Evolutionary conservation across 768 basidiomycete species (phyloP).

Genomic region (Amylocystis lapponica): DNA sequence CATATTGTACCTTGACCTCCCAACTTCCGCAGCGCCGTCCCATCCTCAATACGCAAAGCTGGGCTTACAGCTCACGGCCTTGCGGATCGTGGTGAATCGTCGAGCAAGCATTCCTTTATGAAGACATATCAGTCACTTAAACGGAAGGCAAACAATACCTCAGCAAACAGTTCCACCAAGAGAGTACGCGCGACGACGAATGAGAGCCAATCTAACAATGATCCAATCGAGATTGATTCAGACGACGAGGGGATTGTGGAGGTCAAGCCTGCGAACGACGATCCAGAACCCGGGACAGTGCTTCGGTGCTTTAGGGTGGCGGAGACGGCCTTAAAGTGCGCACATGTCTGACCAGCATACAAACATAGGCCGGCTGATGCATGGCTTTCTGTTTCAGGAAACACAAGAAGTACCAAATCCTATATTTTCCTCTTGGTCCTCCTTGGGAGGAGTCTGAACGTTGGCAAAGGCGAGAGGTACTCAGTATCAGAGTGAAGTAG

Average conservation of each 20-base stretch:
- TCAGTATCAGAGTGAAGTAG: no score
- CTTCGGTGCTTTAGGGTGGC: constrained; percentile 48
- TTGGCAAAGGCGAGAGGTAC: constrained; percentile 43
- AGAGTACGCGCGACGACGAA: not conserved
- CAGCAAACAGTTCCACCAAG: not conserved
- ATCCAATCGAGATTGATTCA: constrained; percentile 22
- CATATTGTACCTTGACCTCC: no score
- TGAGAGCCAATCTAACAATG: constrained; percentile 6
- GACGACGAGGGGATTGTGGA: constrained; percentile 24
- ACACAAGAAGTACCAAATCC: constrained; percentile 66
- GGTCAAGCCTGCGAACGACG: no score
- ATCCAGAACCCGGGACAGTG: constrained; percentile 27
- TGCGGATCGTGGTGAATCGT: no score
- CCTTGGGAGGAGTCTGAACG: constrained; percentile 55
- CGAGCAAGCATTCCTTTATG: no score
- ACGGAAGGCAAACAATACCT: not conserved
- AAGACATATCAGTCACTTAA: no score
- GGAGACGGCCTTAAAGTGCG: constrained; percentile 37
- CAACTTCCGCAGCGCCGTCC: no score
- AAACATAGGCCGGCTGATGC: no score
- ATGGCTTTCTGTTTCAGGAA: not conserved
- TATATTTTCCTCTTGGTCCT: constrained; percentile 71
- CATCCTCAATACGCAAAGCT: not conserved
- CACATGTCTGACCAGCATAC: constrained; percentile 3
- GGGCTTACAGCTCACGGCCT: not conserved